A percentile compares a stretch with the other conserved stretches of the same genome.
These are phyloP conservation scores for Flaveria trinervia DNA, from an alignment of 129 eudicot genomes.

Conservation along the genomic window DNA sequence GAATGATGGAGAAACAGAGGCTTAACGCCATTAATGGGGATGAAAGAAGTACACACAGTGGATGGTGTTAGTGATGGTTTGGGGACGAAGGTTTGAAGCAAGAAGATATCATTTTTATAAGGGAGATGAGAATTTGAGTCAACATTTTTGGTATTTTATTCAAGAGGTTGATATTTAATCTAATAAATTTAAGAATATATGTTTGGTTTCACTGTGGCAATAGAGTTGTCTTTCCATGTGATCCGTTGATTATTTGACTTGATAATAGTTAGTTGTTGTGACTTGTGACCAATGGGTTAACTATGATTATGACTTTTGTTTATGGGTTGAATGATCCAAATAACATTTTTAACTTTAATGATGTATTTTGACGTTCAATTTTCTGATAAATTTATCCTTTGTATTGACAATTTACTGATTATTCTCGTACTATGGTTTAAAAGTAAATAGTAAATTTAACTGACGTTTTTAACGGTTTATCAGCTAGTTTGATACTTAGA, in stretches of 20 bases:
- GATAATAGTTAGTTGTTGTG: background rate
- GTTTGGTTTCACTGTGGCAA: constrained; percentile 13
- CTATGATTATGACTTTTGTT: background rate
- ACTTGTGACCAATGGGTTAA: too few species aligned
- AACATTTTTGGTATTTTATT: constrained; percentile 32
- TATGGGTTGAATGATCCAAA: background rate
- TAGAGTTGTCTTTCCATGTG: constrained; percentile 22
- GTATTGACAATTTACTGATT: background rate
- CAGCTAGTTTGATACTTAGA: too few species aligned
- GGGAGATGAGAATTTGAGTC: constrained; percentile 17
- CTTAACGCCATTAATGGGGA: constrained; percentile 9
- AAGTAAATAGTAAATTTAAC: too few species aligned
- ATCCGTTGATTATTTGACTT: constrained; percentile 12
- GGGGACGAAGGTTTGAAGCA: constrained; percentile 21
- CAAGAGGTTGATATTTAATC: constrained; percentile 23
- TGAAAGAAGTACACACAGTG: too few species aligned
- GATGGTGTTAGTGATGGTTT: background rate
- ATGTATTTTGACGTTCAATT: background rate
- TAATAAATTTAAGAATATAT: constrained; percentile 16
- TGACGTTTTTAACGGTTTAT: background rate
- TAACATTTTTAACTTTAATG: background rate
- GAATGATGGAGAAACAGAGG: background rate
- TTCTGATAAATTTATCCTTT: background rate
- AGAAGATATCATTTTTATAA: constrained; percentile 17
- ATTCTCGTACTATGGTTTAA: too few species aligned